Conservation (phyloP, 2,329 filamentous ascomycete species). For the Scedosporium apiospermum region DNA sequence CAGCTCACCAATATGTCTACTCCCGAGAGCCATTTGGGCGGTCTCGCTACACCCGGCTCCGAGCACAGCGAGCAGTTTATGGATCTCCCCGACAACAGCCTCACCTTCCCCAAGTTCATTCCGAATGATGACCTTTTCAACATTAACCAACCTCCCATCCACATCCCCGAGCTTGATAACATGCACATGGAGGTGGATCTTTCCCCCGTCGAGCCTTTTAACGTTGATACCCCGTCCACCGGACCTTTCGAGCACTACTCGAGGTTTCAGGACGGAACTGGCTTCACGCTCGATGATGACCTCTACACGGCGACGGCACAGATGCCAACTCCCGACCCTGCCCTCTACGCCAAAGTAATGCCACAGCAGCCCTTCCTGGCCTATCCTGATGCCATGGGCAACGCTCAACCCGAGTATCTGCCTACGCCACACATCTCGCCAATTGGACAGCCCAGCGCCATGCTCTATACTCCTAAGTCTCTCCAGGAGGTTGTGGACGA, state of each 20-base stretch:
- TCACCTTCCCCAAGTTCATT: slow-evolving; percentile 41
- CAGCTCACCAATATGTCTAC: slow-evolving; percentile 52
- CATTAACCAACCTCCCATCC: slow-evolving; percentile 12
- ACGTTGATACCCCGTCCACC: slow-evolving; percentile 16
- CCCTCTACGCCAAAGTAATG: slow-evolving; percentile 33
- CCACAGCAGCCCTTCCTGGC: slow-evolving; percentile 18
- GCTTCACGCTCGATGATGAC: slow-evolving; percentile 54
- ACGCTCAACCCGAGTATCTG: not conserved
- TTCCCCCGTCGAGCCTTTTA: slow-evolving; percentile 27
- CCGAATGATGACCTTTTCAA: slow-evolving; percentile 35
- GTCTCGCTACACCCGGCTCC: slow-evolving; percentile 42
- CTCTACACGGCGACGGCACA: slow-evolving; percentile 51
- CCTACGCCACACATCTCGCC: slow-evolving; percentile 51
- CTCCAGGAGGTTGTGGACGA: slow-evolving; percentile 51
- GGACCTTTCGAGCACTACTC: slow-evolving; percentile 44
- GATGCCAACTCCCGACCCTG: slow-evolving; percentile 22
- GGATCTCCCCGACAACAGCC: slow-evolving; percentile 18
- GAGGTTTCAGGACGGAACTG: slow-evolving; percentile 49
- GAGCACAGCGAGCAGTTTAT: slow-evolving; percentile 31
- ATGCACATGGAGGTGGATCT: slow-evolving; percentile 28
- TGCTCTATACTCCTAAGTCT: slow-evolving; percentile 59
- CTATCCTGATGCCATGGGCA: not conserved
- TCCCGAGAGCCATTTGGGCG: slow-evolving; percentile 44
- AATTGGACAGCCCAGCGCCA: slow-evolving; percentile 56
- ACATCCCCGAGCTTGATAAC: slow-evolving; percentile 25